These are phyloP conservation scores for Candida albicans DNA, from an alignment of 1,139 yeast species.

Conservation along the genomic window DNA sequence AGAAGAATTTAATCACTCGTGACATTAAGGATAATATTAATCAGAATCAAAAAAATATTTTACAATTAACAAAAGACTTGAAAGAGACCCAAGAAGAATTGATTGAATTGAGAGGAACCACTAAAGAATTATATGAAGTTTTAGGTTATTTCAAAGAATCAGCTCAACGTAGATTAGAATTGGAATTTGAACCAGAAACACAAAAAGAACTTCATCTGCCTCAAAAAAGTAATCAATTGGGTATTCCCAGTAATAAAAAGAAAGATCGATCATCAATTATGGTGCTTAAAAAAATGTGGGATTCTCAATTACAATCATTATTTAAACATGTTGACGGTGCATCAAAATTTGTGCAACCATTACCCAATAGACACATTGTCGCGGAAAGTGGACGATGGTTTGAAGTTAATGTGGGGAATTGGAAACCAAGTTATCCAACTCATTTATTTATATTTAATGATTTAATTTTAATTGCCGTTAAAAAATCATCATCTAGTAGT, in stretches of 20 bases:
- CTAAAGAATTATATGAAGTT: constrained; percentile 62
- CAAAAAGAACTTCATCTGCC: constrained; percentile 8
- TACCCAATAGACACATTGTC: constrained; percentile 80
- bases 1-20: constrained; percentile 54
- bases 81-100: constrained; percentile 64
- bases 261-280: constrained; percentile 69
- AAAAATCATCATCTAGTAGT: constrained; percentile 35
- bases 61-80: constrained; percentile 67
- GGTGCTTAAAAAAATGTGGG: constrained; percentile 81
- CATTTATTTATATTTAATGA: constrained; percentile 81
- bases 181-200: constrained; percentile 31
- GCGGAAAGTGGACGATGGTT: constrained; percentile 85
- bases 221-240: constrained; percentile 3
- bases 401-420: constrained; percentile 83
- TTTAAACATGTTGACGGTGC: constrained; percentile 91
- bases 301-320: constrained; percentile 64
- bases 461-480: constrained; percentile 70
- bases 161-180: constrained; percentile 59
- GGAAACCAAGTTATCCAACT: constrained; percentile 76
- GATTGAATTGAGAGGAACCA: constrained; percentile 56
- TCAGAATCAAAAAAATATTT: constrained; percentile 70
- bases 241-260: constrained; percentile 17
- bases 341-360: constrained; percentile 72
- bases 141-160: constrained; percentile 66
- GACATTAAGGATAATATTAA: constrained; percentile 68